These are phyloP conservation scores for Auriscalpium vulgare DNA, from an alignment of 768 basidiomycete species.

Conservation along the genomic window DNA sequence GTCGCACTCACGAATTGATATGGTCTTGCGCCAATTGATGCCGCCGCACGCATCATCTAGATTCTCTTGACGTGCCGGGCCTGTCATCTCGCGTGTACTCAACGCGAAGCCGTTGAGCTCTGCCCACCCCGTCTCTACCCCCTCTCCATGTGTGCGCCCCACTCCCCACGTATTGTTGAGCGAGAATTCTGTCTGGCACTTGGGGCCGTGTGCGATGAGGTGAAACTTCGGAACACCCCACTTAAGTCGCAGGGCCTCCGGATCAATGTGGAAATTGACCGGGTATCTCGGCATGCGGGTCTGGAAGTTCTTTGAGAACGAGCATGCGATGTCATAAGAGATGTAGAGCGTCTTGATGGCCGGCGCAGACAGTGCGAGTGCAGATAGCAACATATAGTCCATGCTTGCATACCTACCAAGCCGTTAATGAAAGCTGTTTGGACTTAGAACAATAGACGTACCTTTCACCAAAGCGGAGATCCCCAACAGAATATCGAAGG, in stretches of 20 bases:
- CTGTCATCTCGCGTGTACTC: constrained; percentile 12
- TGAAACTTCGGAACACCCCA: constrained; percentile 27
- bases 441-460: constrained; percentile 3
- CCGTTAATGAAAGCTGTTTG: background rate
- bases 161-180: constrained; percentile 6
- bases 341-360: constrained; percentile 1
- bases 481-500: constrained; percentile 19
- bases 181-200: constrained; percentile 12
- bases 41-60: constrained; percentile 7
- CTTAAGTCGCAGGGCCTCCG: background rate
- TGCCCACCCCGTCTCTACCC: constrained; percentile 14
- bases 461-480: constrained; percentile 27
- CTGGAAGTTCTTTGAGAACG: constrained; percentile 21
- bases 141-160: constrained; percentile 16
- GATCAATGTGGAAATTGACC: background rate
- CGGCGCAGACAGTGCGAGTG: background rate
- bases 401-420: constrained; percentile 21
- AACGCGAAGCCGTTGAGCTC: constrained; percentile 3
- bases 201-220: constrained; percentile 20
- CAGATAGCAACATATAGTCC: constrained; percentile 23
- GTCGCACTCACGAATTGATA: background rate
- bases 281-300: constrained; percentile 11
- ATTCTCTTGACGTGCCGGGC: constrained; percentile 5
- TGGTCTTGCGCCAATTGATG: constrained; percentile 12
- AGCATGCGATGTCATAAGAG: constrained; percentile 27